Conservation (phyloP, 202 grass and related monocot genomes). For the Saccharum hybrid region DNA sequence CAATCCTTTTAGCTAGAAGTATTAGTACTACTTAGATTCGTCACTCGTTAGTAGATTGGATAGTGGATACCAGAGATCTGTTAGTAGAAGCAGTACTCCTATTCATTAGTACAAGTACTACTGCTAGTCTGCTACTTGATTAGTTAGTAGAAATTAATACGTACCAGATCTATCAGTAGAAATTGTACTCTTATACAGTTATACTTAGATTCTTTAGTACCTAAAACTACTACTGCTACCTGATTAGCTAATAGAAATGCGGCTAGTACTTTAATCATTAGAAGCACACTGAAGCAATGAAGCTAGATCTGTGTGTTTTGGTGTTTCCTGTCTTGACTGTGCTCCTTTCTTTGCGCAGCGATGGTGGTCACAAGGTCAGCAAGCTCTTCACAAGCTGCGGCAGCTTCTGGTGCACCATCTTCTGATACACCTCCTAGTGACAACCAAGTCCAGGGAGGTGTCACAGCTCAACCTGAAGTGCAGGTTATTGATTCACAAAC, state of each 20-base stretch:
- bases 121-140: background rate
- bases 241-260: background rate
- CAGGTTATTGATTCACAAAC: no score
- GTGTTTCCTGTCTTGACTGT: background rate
- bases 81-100: background rate
- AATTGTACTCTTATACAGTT: background rate
- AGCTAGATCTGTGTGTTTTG: background rate
- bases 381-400: no score
- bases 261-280: background rate
- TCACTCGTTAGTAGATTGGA: background rate
- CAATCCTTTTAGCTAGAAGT: background rate
- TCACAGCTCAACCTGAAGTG: no score
- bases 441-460: no score
- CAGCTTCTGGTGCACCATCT: no score
- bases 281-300: background rate
- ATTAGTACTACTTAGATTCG: background rate
- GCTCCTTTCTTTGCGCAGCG: background rate
- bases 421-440: no score
- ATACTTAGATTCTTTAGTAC: background rate
- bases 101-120: background rate
- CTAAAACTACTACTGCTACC: background rate
- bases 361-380: background rate
- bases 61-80: background rate
- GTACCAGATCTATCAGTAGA: background rate
- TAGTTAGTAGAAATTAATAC: background rate